Conservation (phyloP, 208 protist genomes). For the Crithidia sp. region DNA sequence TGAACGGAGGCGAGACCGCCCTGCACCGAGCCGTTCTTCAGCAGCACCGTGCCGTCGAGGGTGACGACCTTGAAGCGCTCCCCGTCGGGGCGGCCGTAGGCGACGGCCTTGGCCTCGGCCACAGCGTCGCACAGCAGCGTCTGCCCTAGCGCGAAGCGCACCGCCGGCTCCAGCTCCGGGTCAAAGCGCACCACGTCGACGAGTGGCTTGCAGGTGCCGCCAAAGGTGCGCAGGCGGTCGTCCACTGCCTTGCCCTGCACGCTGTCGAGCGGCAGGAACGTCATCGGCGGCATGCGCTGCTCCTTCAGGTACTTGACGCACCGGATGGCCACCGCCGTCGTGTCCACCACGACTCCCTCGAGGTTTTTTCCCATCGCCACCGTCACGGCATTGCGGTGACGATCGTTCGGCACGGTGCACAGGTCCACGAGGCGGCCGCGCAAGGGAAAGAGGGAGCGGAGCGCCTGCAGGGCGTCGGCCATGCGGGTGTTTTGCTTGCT, state of each 20-base stretch:
- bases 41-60: conserved; percentile 94
- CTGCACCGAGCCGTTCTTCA: conserved; percentile 96
- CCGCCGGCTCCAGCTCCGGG: conserved; percentile 78
- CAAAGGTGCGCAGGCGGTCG: conserved; percentile 92
- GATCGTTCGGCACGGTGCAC: conserved; percentile 89
- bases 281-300: conserved; percentile 92
- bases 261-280: conserved; percentile 96
- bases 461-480: conserved; percentile 85
- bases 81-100: conserved; percentile 61
- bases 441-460: conserved; percentile 93
- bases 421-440: conserved; percentile 93
- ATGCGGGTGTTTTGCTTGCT: conserved; percentile 75
- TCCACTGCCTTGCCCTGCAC: conserved; percentile 88
- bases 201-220: conserved; percentile 90
- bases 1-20: conserved; percentile 90
- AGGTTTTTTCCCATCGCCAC: conserved; percentile 97
- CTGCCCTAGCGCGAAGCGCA: conserved; percentile 95
- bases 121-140: conserved; percentile 96
- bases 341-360: conserved; percentile 97
- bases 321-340: conserved; percentile 85
- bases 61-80: conserved; percentile 95
- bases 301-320: conserved; percentile 98
- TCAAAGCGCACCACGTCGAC: conserved; percentile 95
- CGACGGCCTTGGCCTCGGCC: conserved; percentile 89
- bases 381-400: conserved; percentile 94